Evolutionary conservation across 1,139 yeast genomes (phyloP), one percentile per base, ranked within the genome.

Genomic region (Candida neerlandica): DNA sequence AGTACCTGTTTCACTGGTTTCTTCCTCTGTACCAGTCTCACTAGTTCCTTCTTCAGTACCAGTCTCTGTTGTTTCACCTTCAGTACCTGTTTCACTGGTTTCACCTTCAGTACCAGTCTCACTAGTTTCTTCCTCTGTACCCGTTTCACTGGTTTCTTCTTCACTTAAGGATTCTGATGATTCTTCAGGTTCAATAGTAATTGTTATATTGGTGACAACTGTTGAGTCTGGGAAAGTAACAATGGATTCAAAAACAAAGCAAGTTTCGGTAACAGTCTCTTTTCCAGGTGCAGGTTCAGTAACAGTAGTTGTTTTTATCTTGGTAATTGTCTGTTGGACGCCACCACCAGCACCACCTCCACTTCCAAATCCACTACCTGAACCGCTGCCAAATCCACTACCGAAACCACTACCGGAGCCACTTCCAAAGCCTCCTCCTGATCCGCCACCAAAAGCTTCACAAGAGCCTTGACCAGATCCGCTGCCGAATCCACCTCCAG

Each of bases 191-290:
- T 12, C 21, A 26, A 41, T 33, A 11, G 44, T 41, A 19, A 41
- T 21, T 3, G 44, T 41, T 6, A 27, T 32, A 1, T 19, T 10
- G 5, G 38, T 32, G 19, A 29, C 32, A 4, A 41, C 32, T 12
- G 44, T 41, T 12, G 30, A 15, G 21, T 41, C 23, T 10, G 44
- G 44, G 34, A 29, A 41, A 6, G 44, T 41, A n/a, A 41, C 32
- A 5, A 32, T 7, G 7, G 44, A 41, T 9, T 30, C 44, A 41
- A 12, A 32, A 5, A 41, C 29, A 33, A 9, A 41, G 19, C 44
- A 41, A 10, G 44, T 41, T 21, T 41, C 44, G 32, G 44, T 41
- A 12, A 32, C 30, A 5, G 38, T 34, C 2, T 14, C 38, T 1
- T 14, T 34, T 14, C n/a, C n/a, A n/a, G n/a, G n/a, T n/a, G n/a